A percentile compares a stretch with the other conserved stretches of the same genome.
phyloP scores from a whole-genome alignment of 495 filamentous ascomycete genomes.

The Cercophora sp. region DNA sequence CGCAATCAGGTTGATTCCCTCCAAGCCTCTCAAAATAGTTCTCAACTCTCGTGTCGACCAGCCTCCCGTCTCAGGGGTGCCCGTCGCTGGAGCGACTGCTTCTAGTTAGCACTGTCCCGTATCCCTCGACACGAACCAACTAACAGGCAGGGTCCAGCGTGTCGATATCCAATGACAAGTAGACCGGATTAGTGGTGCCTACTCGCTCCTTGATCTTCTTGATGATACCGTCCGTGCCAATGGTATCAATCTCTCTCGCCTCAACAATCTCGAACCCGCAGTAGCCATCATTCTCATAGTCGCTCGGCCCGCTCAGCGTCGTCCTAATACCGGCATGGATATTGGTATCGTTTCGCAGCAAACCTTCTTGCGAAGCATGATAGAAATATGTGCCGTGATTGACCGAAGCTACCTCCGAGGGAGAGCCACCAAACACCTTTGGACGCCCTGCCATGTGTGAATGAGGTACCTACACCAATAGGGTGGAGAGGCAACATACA shows the following conservation, averaged over 20 bases:
- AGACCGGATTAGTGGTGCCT: conserved; percentile 62
- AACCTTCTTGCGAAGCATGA: conserved; percentile 69
- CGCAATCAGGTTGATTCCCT: conserved; percentile 66
- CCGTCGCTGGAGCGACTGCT: conserved; percentile 65
- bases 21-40: conserved; percentile 65
- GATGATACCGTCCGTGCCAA: conserved; percentile 60
- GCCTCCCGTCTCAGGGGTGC: conserved; percentile 71
- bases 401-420: conserved; percentile 60
- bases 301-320: conserved; percentile 63
- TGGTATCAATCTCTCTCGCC: conserved; percentile 68
- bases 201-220: conserved; percentile 58
- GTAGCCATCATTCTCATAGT: conserved; percentile 64
- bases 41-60: conserved; percentile 74
- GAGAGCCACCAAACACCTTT: conserved; percentile 57
- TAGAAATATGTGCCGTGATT: conserved; percentile 89
- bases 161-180: conserved; percentile 74
- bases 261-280: conserved; percentile 71
- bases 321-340: conserved; percentile 79
- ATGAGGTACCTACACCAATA: conserved; percentile 6
- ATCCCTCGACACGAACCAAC: too few relatives aligned
- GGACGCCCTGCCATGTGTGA: conserved; percentile 48
- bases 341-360: conserved; percentile 64
- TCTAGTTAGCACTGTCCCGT: background rate
- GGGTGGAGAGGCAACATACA: conserved; percentile 65
- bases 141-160: conserved; percentile 61